Evolutionary conservation across 352 stramenopile species (phyloP).

Genomic region (Phytophthora megakarya): DNA sequence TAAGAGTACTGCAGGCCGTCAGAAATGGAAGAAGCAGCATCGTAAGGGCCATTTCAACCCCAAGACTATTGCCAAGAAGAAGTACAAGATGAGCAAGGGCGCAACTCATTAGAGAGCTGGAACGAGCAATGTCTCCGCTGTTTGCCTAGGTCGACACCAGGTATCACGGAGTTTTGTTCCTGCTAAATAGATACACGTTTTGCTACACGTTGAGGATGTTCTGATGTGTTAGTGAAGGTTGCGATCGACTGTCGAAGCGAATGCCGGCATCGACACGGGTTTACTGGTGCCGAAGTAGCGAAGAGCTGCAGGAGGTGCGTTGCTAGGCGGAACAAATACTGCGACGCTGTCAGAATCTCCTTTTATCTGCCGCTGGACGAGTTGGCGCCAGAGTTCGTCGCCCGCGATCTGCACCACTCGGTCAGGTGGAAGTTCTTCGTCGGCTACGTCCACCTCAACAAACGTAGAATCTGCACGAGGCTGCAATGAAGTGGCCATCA

Average conservation of each 20-base stretch:
- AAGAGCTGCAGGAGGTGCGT: conserved; percentile 67
- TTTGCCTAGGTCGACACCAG: conserved; percentile 11
- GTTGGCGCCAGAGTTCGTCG: conserved; percentile 53
- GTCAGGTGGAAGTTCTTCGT: conserved; percentile 36
- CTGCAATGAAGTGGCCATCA: conserved; percentile 49
- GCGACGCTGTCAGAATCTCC: conserved; percentile 42
- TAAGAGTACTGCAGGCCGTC: conserved; percentile 92
- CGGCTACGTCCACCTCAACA: conserved; percentile 45
- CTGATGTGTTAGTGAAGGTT: conserved; percentile 25
- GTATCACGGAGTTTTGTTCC: conserved; percentile 22
- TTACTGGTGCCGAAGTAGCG: conserved; percentile 63
- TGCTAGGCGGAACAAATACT: conserved; percentile 55
- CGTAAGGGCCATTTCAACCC: conserved; percentile 93
- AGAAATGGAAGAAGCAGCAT: conserved; percentile 93
- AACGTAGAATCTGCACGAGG: conserved; percentile 61
- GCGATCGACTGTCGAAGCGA: conserved; percentile 50
- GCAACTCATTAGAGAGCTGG: conserved; percentile 53
- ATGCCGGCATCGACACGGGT: conserved; percentile 49
- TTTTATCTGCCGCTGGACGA: conserved; percentile 47
- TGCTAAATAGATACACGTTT: conserved; percentile 55
- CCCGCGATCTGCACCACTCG: conserved; percentile 42
- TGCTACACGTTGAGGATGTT: conserved; percentile 23
- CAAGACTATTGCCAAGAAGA: conserved; percentile 90
- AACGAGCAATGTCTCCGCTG: conserved; percentile 3
- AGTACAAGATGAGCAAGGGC: conserved; percentile 74